phyloP scores from a whole-genome alignment of 2,329 filamentous ascomycete genomes.

The Cladosporium velox region DNA sequence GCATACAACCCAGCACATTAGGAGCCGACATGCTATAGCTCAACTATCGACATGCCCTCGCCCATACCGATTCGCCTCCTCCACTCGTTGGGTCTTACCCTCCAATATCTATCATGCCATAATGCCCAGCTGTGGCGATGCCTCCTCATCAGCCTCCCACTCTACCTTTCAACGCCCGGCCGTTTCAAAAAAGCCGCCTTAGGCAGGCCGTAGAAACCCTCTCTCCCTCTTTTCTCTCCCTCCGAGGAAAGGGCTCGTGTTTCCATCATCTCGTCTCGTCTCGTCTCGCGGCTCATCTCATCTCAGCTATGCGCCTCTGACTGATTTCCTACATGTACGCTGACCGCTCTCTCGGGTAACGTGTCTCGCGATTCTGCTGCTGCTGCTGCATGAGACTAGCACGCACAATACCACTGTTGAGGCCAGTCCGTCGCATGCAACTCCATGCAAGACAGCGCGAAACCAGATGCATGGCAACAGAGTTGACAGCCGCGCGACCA shows the following conservation, averaged over 20 bases:
- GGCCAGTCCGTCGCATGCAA: conserved; percentile 9
- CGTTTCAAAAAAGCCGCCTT: conserved; percentile 11
- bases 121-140: conserved; percentile 13
- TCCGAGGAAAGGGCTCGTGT: not conserved
- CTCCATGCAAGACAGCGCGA: conserved; percentile 16
- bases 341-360: not conserved
- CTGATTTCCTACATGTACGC: not conserved
- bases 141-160: not conserved
- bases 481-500: conserved; percentile 4
- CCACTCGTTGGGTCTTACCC: not conserved
- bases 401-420: not conserved
- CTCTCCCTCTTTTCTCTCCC: not conserved
- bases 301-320: not conserved
- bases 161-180: not conserved
- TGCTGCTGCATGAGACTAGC: conserved; percentile 10
- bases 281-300: not conserved
- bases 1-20: conserved; percentile 1
- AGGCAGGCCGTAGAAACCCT: not conserved
- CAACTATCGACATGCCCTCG: not conserved
- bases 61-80: not conserved
- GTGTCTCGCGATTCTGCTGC: conserved; percentile 12
- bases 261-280: not conserved
- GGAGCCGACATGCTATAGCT: conserved; percentile 2
- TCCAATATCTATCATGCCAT: not conserved
- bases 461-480: conserved; percentile 11